Evolutionary conservation across 139 green algal species (phyloP).

Genomic region (Deuterostichococcus epilithicus): DNA sequence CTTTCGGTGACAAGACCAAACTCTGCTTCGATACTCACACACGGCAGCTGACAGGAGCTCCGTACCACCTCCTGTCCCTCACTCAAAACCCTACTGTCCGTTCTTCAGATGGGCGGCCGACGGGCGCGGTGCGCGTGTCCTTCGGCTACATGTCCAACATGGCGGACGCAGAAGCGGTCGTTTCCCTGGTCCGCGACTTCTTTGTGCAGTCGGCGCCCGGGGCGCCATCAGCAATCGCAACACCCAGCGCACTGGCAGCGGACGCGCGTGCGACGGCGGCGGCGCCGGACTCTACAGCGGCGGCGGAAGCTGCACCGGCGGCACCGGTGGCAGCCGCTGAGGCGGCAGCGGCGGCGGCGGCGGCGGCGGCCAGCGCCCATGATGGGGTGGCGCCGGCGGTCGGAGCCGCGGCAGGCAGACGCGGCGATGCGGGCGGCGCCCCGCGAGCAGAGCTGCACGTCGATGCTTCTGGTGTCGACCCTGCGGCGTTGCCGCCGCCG

Average conservation of each 20-base stretch:
- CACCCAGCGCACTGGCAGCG: neutral
- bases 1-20: too few species aligned
- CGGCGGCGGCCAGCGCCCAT: neutral
- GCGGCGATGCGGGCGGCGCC: too few species aligned
- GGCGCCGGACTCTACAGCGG: neutral
- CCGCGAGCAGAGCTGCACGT: too few species aligned
- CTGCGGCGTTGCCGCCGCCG: neutral
- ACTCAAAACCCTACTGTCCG: too few species aligned
- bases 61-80: too few species aligned
- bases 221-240: neutral
- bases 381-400: too few species aligned
- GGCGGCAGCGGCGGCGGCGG: neutral
- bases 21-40: too few species aligned
- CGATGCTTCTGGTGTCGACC: neutral
- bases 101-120: constrained; percentile 22
- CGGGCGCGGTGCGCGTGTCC: constrained; percentile 72
- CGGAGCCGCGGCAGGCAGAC: too few species aligned
- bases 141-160: constrained; percentile 67
- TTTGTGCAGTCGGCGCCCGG: constrained; percentile 39
- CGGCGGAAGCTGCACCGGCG: constrained; percentile 11
- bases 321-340: too few species aligned
- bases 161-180: constrained; percentile 54
- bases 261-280: neutral
- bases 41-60: too few species aligned
- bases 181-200: constrained; percentile 41